Base-by-base conservation (phyloP, 257 asterid species). In the Ophiorrhiza pumila region DNA sequence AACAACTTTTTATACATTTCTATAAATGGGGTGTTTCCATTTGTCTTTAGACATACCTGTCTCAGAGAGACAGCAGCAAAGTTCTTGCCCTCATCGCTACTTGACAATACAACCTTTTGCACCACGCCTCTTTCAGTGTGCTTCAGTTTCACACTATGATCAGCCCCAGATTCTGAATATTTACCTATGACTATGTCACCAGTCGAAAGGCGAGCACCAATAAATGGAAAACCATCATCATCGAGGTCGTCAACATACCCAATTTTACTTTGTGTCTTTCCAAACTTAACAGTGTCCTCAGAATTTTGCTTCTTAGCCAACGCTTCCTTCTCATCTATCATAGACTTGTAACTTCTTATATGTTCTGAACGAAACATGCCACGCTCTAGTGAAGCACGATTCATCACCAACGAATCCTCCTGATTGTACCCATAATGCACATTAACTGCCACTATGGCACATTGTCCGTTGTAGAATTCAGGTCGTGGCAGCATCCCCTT, bases 51-150 rank as follows among this genome's bases (percentile, higher is more conserved):
- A 71, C 53, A 68, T 78, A 91, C 97, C 96, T 95, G 99, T 87
- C 97, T 86, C 74, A 95, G 69, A 62, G 96, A 90, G 29, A 95
- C 99, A 6, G 84, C 91, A 22, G 96, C 97, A 73, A 85, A 90
- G 69, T 82, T 89, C 77, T 87, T 95, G 52, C 97, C 99, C 5
- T 90, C 98, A 37, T 95, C 99, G 69, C 92, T 91, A 46, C 96
- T 85, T 29, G 98, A 90, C 64, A 86, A 88, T 61, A 90, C 80
- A 4, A 95, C 98, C 80, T 90, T 92, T 77, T 95, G 98, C 77
- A 95, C 99, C 92, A 89, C 86, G 61, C 99, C 99, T 72, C 91
- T 83, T 79, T 95, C 99, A 0, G 98, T 95, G 74, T 95, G 99
- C 90, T 90, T 90, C 75, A 92, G 79, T 79, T 95, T 95, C 73